Evolutionary conservation across 805 yeast genomes (phyloP).

Genomic region (Hanseniaspora singularis): DNA sequence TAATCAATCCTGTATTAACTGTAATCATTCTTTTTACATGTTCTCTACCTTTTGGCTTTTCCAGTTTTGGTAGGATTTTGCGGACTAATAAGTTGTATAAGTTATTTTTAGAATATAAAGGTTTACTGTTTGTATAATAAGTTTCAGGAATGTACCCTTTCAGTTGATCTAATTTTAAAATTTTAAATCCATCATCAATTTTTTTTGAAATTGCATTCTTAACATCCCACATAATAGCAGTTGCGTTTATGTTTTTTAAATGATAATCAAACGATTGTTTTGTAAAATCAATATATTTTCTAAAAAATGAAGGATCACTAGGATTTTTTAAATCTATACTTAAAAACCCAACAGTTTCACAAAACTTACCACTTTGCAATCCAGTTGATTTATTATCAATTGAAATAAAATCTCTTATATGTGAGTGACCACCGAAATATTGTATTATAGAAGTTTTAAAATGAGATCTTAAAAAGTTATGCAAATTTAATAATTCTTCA

Average conservation of each 20-base stretch:
- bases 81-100: conserved; percentile 48
- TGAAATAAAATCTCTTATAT: conserved; percentile 68
- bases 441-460: conserved; percentile 61
- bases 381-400: conserved; percentile 60
- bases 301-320: conserved; percentile 31
- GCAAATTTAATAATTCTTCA: conserved; percentile 30
- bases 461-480: conserved; percentile 37
- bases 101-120: conserved; percentile 45
- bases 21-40: conserved; percentile 40
- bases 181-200: conserved; percentile 39
- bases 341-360: conserved; percentile 88
- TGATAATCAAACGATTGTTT: conserved; percentile 59
- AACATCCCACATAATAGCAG: conserved; percentile 13
- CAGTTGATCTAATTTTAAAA: conserved; percentile 45
- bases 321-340: conserved; percentile 33
- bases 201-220: conserved; percentile 39
- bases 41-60: conserved; percentile 21
- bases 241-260: conserved; percentile 25
- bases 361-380: conserved; percentile 83
- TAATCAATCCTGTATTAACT: conserved; percentile 76
- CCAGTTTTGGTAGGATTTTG: conserved; percentile 41
- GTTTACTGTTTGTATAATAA: conserved; percentile 57
- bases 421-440: conserved; percentile 91
- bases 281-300: conserved; percentile 79
- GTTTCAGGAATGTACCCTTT: conserved; percentile 57